Percentiles rank a stretch among this genome's conserved stretches.
These are phyloP conservation scores for Deinandra increscens DNA, from an alignment of 129 eudicot genomes.

Conservation along the genomic window DNA sequence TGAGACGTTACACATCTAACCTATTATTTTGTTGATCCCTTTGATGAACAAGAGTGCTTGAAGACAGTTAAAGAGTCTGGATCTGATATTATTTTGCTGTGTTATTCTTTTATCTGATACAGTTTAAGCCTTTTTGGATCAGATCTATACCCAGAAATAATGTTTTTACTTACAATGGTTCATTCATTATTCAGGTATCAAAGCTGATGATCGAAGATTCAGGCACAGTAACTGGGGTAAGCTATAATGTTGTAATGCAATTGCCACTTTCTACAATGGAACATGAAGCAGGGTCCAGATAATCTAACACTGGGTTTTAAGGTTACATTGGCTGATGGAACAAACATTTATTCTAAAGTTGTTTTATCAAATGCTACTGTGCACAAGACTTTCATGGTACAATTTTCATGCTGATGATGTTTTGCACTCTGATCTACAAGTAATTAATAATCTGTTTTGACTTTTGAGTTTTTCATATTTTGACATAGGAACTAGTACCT, in stretches of 20 bases:
- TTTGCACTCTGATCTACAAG: conserved; percentile 24
- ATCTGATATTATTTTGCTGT: not conserved
- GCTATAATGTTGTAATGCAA: conserved; percentile 14
- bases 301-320: conserved; percentile 32
- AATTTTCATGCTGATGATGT: not conserved
- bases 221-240: conserved; percentile 83
- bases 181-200: conserved; percentile 60
- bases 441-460: not conserved
- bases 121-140: not conserved
- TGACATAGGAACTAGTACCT: conserved; percentile 80
- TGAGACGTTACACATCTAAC: not conserved
- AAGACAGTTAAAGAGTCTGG: not conserved
- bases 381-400: conserved; percentile 89
- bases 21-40: not conserved
- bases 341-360: conserved; percentile 65
- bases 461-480: conserved; percentile 13
- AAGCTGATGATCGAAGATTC: conserved; percentile 66
- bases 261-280: conserved; percentile 18
- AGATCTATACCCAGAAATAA: not conserved
- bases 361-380: conserved; percentile 96
- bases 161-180: conserved; percentile 6
- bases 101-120: not conserved
- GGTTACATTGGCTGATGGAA: conserved; percentile 92
- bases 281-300: conserved; percentile 9
- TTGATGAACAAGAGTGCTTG: conserved; percentile 9